Base-by-base conservation (phyloP, 257 asterid genomes). In the Ballota nigra region DNA sequence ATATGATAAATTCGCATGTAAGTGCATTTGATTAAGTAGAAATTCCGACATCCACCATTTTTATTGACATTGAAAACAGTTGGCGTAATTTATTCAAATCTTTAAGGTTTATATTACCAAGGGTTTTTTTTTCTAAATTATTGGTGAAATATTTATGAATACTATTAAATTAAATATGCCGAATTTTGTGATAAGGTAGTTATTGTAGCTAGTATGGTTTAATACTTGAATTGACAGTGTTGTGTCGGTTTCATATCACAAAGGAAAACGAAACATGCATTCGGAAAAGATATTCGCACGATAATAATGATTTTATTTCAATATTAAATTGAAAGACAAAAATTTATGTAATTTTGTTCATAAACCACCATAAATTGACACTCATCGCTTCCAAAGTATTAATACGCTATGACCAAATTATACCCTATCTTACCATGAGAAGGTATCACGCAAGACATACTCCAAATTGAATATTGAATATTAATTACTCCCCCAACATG, bases 51-150 rank as follows among this genome's bases (percentile, higher is more conserved):
- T 63, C 82, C 72, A 73, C 79, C 79, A 26, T 55, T 73, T 73
- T 73, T 73, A 73, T 73, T 68, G 72, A 53, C 82, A 78, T 72
- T 73, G 33, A 73, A 62, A 28, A 52, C 9, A 59, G 66, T 31
- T 49, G 62, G 73, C 57, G 16, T 61, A 13, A 68, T 47, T 71
- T 71, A 20, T 59, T 58, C 8, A 13, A 18, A 12, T 8, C 8
- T 51, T 31, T 11, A 63, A 43, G 66, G 68, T 74, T 74, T 66
- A 29, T 55, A 64, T 38, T 53, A n/a, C 7, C 45, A 23, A 55
- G 67, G 38, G 7, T 29, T 19, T 31, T 61, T 3, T 4, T 11
- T 40, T 28, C 31, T 22, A 22, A 38, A 40, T 38, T 19, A 55
- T 69, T 20, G 67, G 24, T 13, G 31, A 23, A 34, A 6, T 52